phyloP scores from a whole-genome alignment of 164 flowering plant species.

The Vitis labrusca region DNA sequence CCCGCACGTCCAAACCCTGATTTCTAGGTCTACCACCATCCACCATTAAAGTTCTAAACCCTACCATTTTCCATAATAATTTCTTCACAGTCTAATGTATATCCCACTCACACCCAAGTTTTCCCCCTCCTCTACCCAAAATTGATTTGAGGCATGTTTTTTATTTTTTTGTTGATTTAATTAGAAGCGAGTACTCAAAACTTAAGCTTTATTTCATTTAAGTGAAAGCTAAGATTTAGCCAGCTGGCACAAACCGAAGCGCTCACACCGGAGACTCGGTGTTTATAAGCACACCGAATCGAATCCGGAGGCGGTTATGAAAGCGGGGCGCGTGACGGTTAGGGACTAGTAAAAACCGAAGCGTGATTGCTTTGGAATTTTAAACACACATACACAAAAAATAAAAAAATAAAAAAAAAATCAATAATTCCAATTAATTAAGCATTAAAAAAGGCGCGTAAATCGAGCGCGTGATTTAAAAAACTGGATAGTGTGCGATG shows the following conservation, averaged over 20 bases:
- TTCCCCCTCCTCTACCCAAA: too few relatives aligned
- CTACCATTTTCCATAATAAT: too few relatives aligned
- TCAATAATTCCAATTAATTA: not conserved
- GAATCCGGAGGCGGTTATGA: not conserved
- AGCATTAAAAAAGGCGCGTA: slow-evolving; percentile 3
- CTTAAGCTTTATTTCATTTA: too few relatives aligned
- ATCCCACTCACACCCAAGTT: too few relatives aligned
- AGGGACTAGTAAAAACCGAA: slow-evolving; percentile 16
- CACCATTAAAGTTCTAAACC: not conserved
- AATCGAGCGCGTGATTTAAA: not conserved
- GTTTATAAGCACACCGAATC: too few relatives aligned
- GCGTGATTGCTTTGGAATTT: slow-evolving; percentile 8
- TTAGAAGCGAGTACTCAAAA: too few relatives aligned
- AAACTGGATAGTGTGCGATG: too few relatives aligned
- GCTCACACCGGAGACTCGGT: too few relatives aligned
- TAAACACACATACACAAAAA: not conserved
- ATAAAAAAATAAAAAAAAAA: not conserved
- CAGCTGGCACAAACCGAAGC: not conserved
- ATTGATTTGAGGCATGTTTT: too few relatives aligned
- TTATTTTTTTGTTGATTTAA: too few relatives aligned
- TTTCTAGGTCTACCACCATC: slow-evolving; percentile 25
- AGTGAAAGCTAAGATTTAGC: too few relatives aligned
- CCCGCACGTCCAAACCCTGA: slow-evolving; percentile 41
- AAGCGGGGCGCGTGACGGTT: slow-evolving; percentile 8
- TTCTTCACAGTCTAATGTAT: too few relatives aligned